Conservation (phyloP, 2,329 filamentous ascomycete species). For the Penicillium palitans region DNA sequence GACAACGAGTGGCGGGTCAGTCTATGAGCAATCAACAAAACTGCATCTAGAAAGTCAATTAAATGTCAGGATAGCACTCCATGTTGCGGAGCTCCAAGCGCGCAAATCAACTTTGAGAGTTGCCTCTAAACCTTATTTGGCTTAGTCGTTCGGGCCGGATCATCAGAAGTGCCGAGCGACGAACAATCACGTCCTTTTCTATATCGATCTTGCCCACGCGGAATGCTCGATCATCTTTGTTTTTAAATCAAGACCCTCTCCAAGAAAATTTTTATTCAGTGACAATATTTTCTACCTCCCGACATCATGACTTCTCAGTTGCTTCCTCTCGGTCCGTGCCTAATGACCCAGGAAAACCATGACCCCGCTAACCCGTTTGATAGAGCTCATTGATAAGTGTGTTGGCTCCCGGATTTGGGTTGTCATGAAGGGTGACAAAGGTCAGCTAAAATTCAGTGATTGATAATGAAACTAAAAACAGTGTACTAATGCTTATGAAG, state of each 20-base stretch:
- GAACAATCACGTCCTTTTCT: constrained; percentile 25
- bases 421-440: constrained; percentile 99
- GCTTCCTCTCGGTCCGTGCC: constrained; percentile 63
- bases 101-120: constrained; percentile 1
- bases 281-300: neutral
- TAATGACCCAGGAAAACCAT: constrained; percentile 8
- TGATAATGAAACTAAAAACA: neutral
- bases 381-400: constrained; percentile 98
- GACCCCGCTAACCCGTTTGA: constrained; percentile 26
- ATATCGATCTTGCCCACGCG: constrained; percentile 16
- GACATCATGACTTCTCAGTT: constrained; percentile 69
- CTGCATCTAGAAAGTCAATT: neutral
- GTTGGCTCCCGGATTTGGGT: constrained; percentile 98
- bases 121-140: constrained; percentile 11
- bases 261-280: neutral
- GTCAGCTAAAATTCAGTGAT: constrained; percentile 50
- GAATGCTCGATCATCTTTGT: constrained; percentile 2
- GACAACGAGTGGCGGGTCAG: neutral
- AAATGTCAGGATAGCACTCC: neutral
- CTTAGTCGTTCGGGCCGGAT: constrained; percentile 21
- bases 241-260: neutral
- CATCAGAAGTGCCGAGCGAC: constrained; percentile 19
- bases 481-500: constrained; percentile 50
- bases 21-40: neutral
- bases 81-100: constrained; percentile 5